A percentile compares a stretch with the other conserved stretches of the same genome.
phyloP scores from a whole-genome alignment of 176 grass and related monocot genomes.

The Phyllostachys edulis region DNA sequence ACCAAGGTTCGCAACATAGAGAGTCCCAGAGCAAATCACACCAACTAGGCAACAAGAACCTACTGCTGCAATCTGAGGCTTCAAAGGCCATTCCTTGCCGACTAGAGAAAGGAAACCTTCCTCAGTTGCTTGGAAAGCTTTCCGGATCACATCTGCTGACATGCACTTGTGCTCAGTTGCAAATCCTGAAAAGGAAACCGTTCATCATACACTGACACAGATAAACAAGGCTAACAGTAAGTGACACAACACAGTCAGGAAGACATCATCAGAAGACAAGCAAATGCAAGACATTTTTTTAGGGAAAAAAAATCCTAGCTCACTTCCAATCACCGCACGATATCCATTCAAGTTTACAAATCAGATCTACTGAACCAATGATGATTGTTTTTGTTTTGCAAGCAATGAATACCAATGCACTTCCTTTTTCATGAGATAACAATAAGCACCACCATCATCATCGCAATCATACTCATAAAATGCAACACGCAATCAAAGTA shows the following conservation, averaged over 20 bases:
- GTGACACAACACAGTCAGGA: neutral
- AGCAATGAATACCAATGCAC: slow-evolving; percentile 11
- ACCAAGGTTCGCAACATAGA: slow-evolving; percentile 72
- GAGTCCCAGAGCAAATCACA: slow-evolving; percentile 57
- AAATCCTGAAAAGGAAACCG: slow-evolving; percentile 54
- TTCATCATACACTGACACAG: neutral
- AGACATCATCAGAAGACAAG: neutral
- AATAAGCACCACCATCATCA: slow-evolving; percentile 19
- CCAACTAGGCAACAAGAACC: slow-evolving; percentile 79
- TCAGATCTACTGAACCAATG: slow-evolving; percentile 24
- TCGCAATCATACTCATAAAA: neutral
- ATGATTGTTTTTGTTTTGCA: neutral
- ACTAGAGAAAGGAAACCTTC: slow-evolving; percentile 78
- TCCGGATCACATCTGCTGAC: slow-evolving; percentile 73
- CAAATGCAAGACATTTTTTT: neutral
- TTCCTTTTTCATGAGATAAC: neutral
- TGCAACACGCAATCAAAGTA: neutral
- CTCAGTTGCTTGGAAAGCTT: slow-evolving; percentile 76
- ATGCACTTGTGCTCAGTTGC: slow-evolving; percentile 70
- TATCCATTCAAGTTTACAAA: slow-evolving; percentile 7
- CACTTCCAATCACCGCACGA: neutral
- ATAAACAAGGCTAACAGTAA: slow-evolving; percentile 18
- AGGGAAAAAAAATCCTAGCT: neutral
- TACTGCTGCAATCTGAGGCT: slow-evolving; percentile 86
- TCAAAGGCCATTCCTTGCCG: slow-evolving; percentile 65